Evolutionary conservation across 768 basidiomycete species (phyloP).

Genomic region (Amanita rubescens): DNA sequence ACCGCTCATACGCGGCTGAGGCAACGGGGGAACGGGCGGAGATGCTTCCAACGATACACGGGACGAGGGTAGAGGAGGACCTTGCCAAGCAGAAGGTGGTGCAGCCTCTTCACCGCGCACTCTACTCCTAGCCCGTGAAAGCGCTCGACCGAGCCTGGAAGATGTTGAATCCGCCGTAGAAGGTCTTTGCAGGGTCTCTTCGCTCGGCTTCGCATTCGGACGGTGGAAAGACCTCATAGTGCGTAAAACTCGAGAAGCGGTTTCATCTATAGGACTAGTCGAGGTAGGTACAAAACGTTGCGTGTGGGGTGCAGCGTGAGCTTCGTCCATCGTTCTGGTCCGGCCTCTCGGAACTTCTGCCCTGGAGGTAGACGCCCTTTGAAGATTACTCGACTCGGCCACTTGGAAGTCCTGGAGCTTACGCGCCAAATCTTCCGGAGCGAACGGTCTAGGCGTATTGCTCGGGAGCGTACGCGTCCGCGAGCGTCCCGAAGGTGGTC

Average conservation of each 20-base stretch:
- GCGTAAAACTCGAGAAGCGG: conserved; percentile 28
- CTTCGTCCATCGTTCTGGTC: conserved; percentile 6
- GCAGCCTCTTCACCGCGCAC: not conserved
- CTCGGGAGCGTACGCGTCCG: conserved; percentile 40
- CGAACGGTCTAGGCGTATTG: conserved; percentile 32
- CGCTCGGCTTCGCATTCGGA: conserved; percentile 26
- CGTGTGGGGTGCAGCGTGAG: too few species aligned
- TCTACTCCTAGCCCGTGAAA: conserved; percentile 4
- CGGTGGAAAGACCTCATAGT: conserved; percentile 59
- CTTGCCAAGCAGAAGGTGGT: conserved; percentile 6
- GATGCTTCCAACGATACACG: not conserved
- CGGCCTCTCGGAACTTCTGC: not conserved
- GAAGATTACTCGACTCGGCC: conserved; percentile 9
- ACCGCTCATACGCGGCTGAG: not conserved
- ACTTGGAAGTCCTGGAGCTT: conserved; percentile 49
- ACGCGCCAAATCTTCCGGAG: conserved; percentile 50
- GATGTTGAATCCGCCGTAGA: conserved; percentile 14
- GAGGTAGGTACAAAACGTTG: conserved; percentile 6
- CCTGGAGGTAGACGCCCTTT: not conserved
- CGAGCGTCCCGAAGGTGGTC: conserved; percentile 23
- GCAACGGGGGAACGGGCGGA: not conserved
- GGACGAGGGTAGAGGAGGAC: not conserved
- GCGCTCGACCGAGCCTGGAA: not conserved
- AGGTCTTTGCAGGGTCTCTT: conserved; percentile 24
- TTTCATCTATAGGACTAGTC: conserved; percentile 17